Conservation (phyloP, 192 early-diverging fungal genomes). For the Funneliformis mosseae region DNA sequence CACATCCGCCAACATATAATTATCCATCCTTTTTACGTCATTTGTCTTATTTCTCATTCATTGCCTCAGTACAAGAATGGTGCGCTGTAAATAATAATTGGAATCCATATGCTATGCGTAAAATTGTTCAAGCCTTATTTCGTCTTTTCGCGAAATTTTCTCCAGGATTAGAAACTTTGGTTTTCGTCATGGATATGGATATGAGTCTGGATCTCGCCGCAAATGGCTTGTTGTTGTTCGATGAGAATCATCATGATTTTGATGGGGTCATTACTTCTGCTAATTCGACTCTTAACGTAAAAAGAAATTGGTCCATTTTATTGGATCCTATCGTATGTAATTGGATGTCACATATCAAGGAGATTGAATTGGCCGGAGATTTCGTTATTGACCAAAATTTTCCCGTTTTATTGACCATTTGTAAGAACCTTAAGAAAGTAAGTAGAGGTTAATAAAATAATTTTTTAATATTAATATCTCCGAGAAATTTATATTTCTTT, state of each 20-base stretch:
- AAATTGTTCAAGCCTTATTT: slow-evolving; percentile 4
- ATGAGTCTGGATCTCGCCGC: background rate
- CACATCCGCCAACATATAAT: background rate
- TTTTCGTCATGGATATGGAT: slow-evolving; percentile 8
- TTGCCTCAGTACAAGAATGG: background rate
- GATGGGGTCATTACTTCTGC: background rate
- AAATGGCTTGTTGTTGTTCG: background rate
- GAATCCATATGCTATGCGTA: background rate
- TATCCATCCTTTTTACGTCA: slow-evolving; percentile 4
- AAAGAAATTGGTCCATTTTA: background rate
- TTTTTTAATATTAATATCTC: background rate
- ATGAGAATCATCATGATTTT: background rate
- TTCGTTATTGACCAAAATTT: slow-evolving; percentile 4
- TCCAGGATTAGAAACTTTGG: background rate
- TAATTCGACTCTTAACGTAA: background rate
- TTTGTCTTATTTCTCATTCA: background rate
- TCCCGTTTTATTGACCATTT: background rate
- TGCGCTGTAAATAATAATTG: slow-evolving; percentile 1
- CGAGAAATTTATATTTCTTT: background rate
- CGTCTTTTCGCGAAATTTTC: slow-evolving; percentile 6
- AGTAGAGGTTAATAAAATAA: background rate
- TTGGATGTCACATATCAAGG: background rate
- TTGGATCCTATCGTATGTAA: background rate
- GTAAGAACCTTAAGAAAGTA: background rate
- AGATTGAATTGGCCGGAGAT: slow-evolving; percentile 3